These are phyloP conservation scores for Drechslera avenae DNA, from an alignment of 2,329 filamentous ascomycete genomes.

Conservation along the genomic window DNA sequence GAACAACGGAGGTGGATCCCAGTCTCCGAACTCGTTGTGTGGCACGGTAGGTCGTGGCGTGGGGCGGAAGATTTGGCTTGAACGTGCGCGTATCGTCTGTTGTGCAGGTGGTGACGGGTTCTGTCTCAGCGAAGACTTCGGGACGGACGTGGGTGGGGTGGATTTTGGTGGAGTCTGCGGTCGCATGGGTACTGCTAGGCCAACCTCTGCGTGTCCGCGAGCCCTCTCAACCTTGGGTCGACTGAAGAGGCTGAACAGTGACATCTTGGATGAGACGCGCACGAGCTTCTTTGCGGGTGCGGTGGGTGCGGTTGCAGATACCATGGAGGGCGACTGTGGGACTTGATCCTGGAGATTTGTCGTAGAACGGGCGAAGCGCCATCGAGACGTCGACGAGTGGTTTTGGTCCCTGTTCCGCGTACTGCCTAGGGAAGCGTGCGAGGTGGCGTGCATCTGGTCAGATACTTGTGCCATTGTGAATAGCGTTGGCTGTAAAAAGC, in stretches of 20 bases:
- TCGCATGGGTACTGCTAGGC: conserved; percentile 45
- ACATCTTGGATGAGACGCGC: conserved; percentile 51
- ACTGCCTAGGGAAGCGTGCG: conserved; percentile 22
- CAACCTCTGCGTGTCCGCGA: conserved; percentile 53
- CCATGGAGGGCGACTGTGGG: conserved; percentile 14
- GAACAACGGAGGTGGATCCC: conserved; percentile 72
- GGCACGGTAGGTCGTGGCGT: conserved; percentile 32
- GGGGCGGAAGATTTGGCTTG: conserved; percentile 40
- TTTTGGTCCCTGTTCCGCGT: conserved; percentile 31
- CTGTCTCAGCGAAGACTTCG: conserved; percentile 37
- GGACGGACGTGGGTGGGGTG: conserved; percentile 21
- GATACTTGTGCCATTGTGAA: conserved; percentile 22
- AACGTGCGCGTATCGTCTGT: conserved; percentile 40
- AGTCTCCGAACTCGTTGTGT: conserved; percentile 44
- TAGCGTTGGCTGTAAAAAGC: conserved; percentile 11
- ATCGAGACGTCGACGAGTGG: conserved; percentile 38
- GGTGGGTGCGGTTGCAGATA: conserved; percentile 10
- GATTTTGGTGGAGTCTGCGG: conserved; percentile 36
- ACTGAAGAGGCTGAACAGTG: conserved; percentile 57
- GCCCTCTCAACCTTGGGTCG: conserved; percentile 56
- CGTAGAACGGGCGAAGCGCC: conserved; percentile 45
- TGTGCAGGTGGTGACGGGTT: conserved; percentile 38
- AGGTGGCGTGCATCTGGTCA: conserved; percentile 19
- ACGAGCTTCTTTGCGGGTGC: conserved; percentile 37
- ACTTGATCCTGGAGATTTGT: conserved; percentile 35